Evolutionary conservation across 495 filamentous ascomycete genomes (phyloP).

Genomic region (Podospora tetraspora): DNA sequence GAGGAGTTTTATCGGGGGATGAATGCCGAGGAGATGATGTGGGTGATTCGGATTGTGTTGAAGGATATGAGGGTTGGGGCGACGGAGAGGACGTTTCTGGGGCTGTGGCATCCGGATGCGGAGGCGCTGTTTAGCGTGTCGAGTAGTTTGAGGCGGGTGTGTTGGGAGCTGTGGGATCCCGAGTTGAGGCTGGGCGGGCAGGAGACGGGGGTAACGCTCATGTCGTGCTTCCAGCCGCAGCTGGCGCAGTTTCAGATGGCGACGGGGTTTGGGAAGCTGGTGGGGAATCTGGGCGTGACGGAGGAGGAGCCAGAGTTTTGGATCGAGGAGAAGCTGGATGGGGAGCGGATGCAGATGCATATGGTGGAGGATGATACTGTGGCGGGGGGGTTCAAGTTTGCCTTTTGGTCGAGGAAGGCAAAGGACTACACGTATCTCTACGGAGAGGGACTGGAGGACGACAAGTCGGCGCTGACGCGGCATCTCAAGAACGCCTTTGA

Average conservation of each 20-base stretch:
- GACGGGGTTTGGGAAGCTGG: constrained; percentile 70
- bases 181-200: constrained; percentile 67
- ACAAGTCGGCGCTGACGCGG: constrained; percentile 71
- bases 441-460: constrained; percentile 68
- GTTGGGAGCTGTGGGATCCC: constrained; percentile 87
- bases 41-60: constrained; percentile 90
- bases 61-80: constrained; percentile 98
- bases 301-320: constrained; percentile 75
- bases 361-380: constrained; percentile 67
- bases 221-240: constrained; percentile 97
- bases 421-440: constrained; percentile 98
- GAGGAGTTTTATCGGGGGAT: constrained; percentile 79
- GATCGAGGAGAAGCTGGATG: constrained; percentile 98
- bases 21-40: constrained; percentile 90
- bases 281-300: constrained; percentile 62
- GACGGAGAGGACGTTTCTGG: constrained; percentile 85
- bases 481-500: constrained; percentile 75
- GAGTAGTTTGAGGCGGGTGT: constrained; percentile 82
- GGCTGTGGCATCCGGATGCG: constrained; percentile 90
- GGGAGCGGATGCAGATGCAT: constrained; percentile 95
- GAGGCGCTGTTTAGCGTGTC: constrained; percentile 88
- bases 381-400: constrained; percentile 67
- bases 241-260: constrained; percentile 93
- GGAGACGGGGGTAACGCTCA: constrained; percentile 69
- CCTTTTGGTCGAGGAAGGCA: constrained; percentile 92